Conservation (phyloP, 805 yeast species). For the Monosporozyma solicola region DNA sequence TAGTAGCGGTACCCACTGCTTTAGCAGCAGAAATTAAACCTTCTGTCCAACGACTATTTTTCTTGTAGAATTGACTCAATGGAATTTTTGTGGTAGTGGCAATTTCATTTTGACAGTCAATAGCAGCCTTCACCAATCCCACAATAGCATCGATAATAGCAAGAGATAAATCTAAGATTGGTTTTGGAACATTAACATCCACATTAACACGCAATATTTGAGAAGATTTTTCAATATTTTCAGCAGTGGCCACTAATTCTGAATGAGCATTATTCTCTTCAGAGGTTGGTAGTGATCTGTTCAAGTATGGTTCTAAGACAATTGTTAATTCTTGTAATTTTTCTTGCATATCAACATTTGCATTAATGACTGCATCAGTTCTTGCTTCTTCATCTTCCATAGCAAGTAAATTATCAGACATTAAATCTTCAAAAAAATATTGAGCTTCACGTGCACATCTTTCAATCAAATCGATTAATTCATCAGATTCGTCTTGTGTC, state of each 20-base stretch:
- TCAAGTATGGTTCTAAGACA: slow-evolving; percentile 37
- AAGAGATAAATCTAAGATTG: slow-evolving; percentile 67
- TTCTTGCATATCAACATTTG: slow-evolving; percentile 68
- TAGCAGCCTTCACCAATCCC: slow-evolving; percentile 61
- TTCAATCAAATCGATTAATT: slow-evolving; percentile 22
- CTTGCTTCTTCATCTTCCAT: slow-evolving; percentile 52
- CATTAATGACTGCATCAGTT: slow-evolving; percentile 67
- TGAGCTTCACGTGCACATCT: slow-evolving; percentile 54
- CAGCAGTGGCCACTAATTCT: slow-evolving; percentile 67
- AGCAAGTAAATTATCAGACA: slow-evolving; percentile 42
- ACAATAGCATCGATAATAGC: slow-evolving; percentile 75
- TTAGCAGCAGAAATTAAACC: slow-evolving; percentile 86
- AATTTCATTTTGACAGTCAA: slow-evolving; percentile 75
- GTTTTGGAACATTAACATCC: slow-evolving; percentile 46
- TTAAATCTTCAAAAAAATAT: slow-evolving; percentile 49
- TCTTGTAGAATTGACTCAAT: slow-evolving; percentile 57
- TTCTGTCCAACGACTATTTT: slow-evolving; percentile 88
- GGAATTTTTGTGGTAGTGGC: slow-evolving; percentile 40
- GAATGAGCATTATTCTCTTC: slow-evolving; percentile 57
- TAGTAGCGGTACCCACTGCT: slow-evolving; percentile 77
- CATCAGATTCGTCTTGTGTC: slow-evolving; percentile 4
- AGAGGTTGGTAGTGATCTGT: slow-evolving; percentile 13
- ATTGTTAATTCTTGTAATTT: slow-evolving; percentile 57
- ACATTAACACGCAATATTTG: slow-evolving; percentile 49
- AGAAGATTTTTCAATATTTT: slow-evolving; percentile 59